Base-by-base conservation (phyloP, 1,284 basidiomycete genomes). In the Ustilago xerochloae region DNA sequence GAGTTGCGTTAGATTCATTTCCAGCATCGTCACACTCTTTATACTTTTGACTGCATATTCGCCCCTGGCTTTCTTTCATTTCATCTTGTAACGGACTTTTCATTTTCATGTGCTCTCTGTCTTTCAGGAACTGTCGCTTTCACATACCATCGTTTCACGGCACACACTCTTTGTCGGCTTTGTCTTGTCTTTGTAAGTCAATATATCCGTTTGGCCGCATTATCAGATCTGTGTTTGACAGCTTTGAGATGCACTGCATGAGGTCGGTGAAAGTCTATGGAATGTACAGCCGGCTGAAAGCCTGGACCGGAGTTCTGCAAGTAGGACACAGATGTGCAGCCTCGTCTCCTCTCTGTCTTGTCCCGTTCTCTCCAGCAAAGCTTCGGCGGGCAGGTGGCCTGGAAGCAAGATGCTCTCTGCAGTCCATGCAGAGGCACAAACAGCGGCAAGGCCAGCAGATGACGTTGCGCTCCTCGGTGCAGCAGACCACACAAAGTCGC, bases 371-470 rank as follows among this genome's bases (percentile, higher is more conserved):
- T 3, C 22, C 9, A 20, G 29, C 28, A 9, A 35, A 6, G 36
- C 39, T 35, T 20, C 60, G 32, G 24, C 68, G 72, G 8, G 70
- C 32, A 2, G 73, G 76, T 0, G 79, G 79, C 5, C 73, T 56
- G 1, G 63, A 64, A 13, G 78, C 80, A 6, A 83, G 66, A 2
- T 75, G 73, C n/a, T 79, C 75, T 9, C 81, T 50, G 53, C 81
- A 83, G 15, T 63, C 74, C 50, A 81, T 77, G 59, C 81, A 83
- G 2, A 83, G 74, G n/a, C 75, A 78, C 5, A 83, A 56, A 53
- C 81, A 83, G n/a, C 80, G 78, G 46, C 81, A 83, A 16, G 81
- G 81, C 81, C 81, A 82, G 70, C 73, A 77, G 33, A 82, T 76
- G 20, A 82, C 71, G 22, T 75, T 79, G 15, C 81, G 63, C 26